Evolutionary conservation across 768 basidiomycete species (phyloP), one percentile per base, ranked within the genome.

Genomic region (Hericium rajendrae): DNA sequence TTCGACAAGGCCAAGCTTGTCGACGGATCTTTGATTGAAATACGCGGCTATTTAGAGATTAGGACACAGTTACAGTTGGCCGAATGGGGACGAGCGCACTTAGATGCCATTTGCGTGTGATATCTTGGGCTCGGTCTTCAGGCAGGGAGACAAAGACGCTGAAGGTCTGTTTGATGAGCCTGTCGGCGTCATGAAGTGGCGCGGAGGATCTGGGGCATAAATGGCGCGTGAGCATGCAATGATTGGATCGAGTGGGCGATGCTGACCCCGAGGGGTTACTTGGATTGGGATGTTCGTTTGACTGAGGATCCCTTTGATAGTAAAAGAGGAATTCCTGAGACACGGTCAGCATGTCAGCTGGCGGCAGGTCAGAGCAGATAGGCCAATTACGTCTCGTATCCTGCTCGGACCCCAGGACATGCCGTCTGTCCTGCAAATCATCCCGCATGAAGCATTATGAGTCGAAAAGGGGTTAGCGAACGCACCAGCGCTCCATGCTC

Each of bases 361-460:
- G 32, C 32, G 32, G 32, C 11, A 2, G 32, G n/a, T 39, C 38
- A 18, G 51, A 46, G 10, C 40, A 43, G 22, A 43, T 43, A 18
- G n/a, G 66, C 84, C 32, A 32, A 32, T 59, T 65, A 87, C 88
- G 69, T 91, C 89, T 69, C 89, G 80, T 57, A 91, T 88, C 56
- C 89, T 82, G 51, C 87, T 89, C 41, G 89, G 84, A 43, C 85
- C 86, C 89, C 89, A 91, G 61, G 84, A 78, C 64, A 84, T 78
- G 22, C 89, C 89, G 68, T 91, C 89, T 4, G 89, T 91, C 62
- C 62, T 63, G 41, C 3, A 0, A 40, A 24, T 4, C 32, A 9
- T 46, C 9, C 54, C 20, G 48, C 41, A 37, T 24, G 4, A 51
- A 6, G 28, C 4, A n/a, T 6, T 2, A 6, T 15, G 26, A 6